phyloP scores from a whole-genome alignment of 257 asterid genomes.

The Nicotiana undulata region DNA sequence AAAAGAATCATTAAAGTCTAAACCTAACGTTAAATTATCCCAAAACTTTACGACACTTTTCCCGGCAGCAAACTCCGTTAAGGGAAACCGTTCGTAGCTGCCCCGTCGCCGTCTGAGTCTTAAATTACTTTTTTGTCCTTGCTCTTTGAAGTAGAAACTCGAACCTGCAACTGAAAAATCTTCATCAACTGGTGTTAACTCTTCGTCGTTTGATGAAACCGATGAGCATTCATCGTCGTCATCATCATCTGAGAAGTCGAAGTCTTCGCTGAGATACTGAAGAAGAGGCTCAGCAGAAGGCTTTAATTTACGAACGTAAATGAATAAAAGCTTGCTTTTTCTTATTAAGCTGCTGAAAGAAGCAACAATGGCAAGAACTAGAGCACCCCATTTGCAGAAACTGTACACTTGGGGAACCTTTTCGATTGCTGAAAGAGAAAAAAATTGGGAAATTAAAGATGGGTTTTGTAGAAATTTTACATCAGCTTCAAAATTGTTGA shows the following conservation, averaged over 20 bases:
- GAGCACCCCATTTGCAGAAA: constrained; percentile 91
- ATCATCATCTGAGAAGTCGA: constrained; percentile 45
- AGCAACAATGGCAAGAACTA: constrained; percentile 58
- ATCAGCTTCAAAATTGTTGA: constrained; percentile 64
- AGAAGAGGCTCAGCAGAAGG: constrained; percentile 35
- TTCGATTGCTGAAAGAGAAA: constrained; percentile 24
- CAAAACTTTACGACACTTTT: constrained; percentile 73
- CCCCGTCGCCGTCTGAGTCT: constrained; percentile 28
- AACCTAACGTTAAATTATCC: constrained; percentile 25
- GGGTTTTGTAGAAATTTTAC: constrained; percentile 66
- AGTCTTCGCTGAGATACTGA: constrained; percentile 30
- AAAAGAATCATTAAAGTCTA: no score
- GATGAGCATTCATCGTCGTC: constrained; percentile 38
- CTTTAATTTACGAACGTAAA: constrained; percentile 36
- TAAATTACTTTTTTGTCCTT: constrained; percentile 26
- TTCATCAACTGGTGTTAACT: constrained; percentile 14
- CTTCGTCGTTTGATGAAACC: constrained; percentile 33
- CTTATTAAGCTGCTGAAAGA: constrained; percentile 54
- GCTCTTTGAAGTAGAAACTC: constrained; percentile 5
- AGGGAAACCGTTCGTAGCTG: constrained; percentile 15
- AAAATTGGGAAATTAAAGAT: constrained; percentile 34
- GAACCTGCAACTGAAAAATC: constrained; percentile 49
- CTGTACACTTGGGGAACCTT: constrained; percentile 23
- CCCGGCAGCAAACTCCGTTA: constrained; percentile 51
- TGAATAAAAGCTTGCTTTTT: constrained; percentile 41